phyloP scores from a whole-genome alignment of 352 stramenopile species.

The Globisporangium spiculum region DNA sequence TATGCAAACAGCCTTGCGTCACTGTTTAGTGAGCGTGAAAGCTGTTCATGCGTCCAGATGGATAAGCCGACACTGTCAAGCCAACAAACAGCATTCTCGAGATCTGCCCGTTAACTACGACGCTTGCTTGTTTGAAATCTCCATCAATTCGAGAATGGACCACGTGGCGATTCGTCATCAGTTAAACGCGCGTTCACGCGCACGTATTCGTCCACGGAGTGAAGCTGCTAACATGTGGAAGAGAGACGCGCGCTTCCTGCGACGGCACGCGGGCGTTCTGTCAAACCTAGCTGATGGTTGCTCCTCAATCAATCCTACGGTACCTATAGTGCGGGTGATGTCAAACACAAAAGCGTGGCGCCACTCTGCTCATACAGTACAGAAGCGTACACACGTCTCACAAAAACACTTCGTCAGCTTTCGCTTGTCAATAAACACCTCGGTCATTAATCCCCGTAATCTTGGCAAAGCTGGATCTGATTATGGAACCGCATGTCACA shows the following conservation, averaged over 20 bases:
- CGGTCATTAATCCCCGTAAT: not conserved
- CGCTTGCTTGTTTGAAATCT: too few relatives aligned
- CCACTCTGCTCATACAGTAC: not conserved
- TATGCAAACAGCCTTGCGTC: not conserved
- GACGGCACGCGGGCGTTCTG: not conserved
- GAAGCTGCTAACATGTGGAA: not conserved
- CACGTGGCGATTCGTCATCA: not conserved
- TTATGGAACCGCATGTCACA: not conserved
- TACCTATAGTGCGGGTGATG: too few relatives aligned
- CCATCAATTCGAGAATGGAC: not conserved
- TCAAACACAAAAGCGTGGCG: constrained; percentile 1
- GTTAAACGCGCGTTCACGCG: not conserved
- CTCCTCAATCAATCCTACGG: not conserved
- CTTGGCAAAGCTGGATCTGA: not conserved
- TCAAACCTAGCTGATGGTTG: not conserved
- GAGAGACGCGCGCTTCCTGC: not conserved
- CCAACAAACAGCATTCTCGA: not conserved
- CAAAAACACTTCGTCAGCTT: not conserved
- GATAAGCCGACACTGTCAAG: not conserved
- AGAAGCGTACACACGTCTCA: constrained; percentile 1
- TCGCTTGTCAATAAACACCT: not conserved
- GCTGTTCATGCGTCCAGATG: not conserved
- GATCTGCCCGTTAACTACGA: not conserved
- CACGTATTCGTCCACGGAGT: not conserved
- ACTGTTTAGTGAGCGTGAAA: too few relatives aligned